A percentile compares a stretch with the other conserved stretches of the same genome.
These are phyloP conservation scores for Alternaria alternata DNA, from an alignment of 2,329 filamentous ascomycete species.

Conservation along the genomic window DNA sequence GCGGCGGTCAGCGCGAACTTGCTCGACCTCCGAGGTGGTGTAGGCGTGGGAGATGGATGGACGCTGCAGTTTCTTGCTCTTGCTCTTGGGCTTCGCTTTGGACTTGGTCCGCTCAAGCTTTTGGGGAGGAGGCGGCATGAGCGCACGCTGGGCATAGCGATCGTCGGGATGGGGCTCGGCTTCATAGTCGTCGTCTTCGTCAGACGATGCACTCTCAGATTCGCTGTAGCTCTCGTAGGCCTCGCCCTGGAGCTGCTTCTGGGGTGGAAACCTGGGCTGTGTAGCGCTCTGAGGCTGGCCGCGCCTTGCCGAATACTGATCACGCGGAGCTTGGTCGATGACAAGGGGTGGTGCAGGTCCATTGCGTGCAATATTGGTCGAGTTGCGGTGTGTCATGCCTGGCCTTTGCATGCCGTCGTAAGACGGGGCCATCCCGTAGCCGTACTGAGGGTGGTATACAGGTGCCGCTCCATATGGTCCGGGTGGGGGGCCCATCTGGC, in stretches of 20 bases:
- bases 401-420: conserved; percentile 35
- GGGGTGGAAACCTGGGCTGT: conserved; percentile 9
- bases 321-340: conserved; percentile 34
- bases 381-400: conserved; percentile 27
- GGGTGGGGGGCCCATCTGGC: conserved; percentile 21
- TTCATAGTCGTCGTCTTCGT: conserved; percentile 25
- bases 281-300: conserved; percentile 22
- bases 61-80: conserved; percentile 17
- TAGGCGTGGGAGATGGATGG: conserved; percentile 37
- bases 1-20: conserved; percentile 18
- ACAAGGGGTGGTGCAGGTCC: conserved; percentile 23
- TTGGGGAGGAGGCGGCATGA: conserved; percentile 41
- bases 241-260: conserved; percentile 22
- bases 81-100: conserved; percentile 13
- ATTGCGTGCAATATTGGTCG: conserved; percentile 29
- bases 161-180: background rate
- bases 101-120: conserved; percentile 21
- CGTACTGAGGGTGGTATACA: conserved; percentile 21
- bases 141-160: conserved; percentile 19
- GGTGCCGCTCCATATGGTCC: conserved; percentile 23
- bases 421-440: conserved; percentile 28
- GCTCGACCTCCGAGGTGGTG: conserved; percentile 32
- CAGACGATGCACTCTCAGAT: conserved; percentile 23
- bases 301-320: conserved; percentile 41
- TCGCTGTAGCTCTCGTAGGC: conserved; percentile 22